Evolutionary conservation across 768 basidiomycete species (phyloP).

Genomic region (Podaxis rugospora): DNA sequence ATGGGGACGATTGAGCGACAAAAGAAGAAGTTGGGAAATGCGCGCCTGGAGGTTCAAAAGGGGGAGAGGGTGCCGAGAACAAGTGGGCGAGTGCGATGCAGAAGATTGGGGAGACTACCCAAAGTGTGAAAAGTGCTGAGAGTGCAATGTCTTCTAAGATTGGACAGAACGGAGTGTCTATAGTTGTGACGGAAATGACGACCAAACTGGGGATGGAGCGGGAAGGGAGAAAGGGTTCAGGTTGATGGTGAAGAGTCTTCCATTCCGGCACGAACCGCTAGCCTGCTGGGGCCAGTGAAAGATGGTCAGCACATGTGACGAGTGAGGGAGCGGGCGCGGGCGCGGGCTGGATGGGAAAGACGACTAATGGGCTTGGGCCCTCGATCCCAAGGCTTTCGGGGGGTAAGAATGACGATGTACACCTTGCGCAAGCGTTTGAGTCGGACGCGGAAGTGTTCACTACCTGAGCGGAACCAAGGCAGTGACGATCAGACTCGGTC

Average conservation of each 20-base stretch:
- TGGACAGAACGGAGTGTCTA: not conserved
- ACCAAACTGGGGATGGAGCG: not conserved
- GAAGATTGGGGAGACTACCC: not conserved
- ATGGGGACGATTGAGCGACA: not conserved
- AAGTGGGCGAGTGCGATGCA: not conserved
- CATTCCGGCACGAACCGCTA: too few relatives aligned
- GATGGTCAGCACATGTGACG: not conserved
- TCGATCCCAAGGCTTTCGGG: not conserved
- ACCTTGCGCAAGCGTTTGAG: not conserved
- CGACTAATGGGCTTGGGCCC: not conserved
- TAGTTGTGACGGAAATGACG: not conserved
- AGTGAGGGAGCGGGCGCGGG: not conserved
- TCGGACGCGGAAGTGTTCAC: not conserved
- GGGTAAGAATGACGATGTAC: not conserved
- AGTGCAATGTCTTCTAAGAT: not conserved
- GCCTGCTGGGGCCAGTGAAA: too few relatives aligned
- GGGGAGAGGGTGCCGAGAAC: not conserved
- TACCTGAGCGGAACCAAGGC: not conserved
- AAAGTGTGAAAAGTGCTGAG: not conserved
- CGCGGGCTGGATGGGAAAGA: not conserved
- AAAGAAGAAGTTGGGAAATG: not conserved
- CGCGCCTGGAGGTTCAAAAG: not conserved
- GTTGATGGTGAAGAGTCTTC: not conserved
- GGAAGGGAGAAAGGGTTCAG: not conserved
- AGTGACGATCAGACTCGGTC: not conserved